Evolutionary conservation across 805 yeast genomes (phyloP), one percentile per base, ranked within the genome.

Genomic region (Pichia pseudocactophila): DNA sequence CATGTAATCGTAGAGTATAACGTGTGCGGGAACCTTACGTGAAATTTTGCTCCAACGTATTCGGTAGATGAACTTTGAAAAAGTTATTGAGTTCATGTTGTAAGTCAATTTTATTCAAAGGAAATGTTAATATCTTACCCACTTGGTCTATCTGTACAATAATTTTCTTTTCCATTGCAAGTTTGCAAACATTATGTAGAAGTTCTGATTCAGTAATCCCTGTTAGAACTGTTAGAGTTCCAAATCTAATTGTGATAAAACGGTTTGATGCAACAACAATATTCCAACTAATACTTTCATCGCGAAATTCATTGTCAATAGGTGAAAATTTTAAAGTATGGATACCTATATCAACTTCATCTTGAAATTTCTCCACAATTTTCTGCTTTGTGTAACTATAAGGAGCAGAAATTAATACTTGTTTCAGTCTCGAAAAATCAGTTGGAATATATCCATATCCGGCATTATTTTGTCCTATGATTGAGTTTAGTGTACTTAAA

Each of bases 131-230:
- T 2, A 39, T 36, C 8, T 42, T 45, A 7, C 35, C 46, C 15
- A 48, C 50, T 33, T 58, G 52, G 42, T 61, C 59, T 2, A 61
- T 47, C 18, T 41, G 38, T 5, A 56, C 63, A n/a, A 37, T 27
- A 1, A 60, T 26, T 20, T 56, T 51, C 26, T 49, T 51, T 16
- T 49, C 20, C 10, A n/a, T 4, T 6, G 39, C 28, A 11, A 42
- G 20, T 16, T 30, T 42, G 2, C 12, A 15, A 13, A 42, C 25
- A 2, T 25, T 13, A 4, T 37, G 37, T 11, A 42, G 13, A 13
- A 37, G 33, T 18, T 52, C 46, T 31, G 44, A 37, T 3, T 30
- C 28, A 3, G 44, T 28, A 5, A 52, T 38, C 7, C 46, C 52
- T 7, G 51, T 22, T 1, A 56, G 36, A 10, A 22, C 34, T 2